Evolutionary conservation across 352 stramenopile genomes (phyloP).

Genomic region (Phytopythium aichiense): DNA sequence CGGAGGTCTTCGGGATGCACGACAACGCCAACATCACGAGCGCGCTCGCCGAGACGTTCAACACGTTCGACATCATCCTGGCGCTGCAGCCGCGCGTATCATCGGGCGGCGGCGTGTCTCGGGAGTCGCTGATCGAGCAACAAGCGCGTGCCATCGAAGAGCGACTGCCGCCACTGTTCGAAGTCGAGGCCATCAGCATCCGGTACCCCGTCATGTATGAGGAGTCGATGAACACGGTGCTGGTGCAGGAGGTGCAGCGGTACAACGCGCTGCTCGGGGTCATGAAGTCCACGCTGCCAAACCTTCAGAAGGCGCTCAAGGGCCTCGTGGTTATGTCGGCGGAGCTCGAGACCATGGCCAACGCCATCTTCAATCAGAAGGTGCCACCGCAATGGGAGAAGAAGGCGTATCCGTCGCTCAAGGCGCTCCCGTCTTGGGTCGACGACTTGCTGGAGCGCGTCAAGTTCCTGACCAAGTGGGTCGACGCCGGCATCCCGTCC

Average conservation of each 20-base stretch:
- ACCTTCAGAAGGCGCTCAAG: conserved; percentile 86
- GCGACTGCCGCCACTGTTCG: conserved; percentile 67
- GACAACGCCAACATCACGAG: conserved; percentile 94
- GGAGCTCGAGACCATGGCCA: conserved; percentile 75
- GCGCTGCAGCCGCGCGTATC: conserved; percentile 83
- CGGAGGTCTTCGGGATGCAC: conserved; percentile 94
- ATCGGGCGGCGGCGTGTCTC: conserved; percentile 66
- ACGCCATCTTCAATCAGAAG: conserved; percentile 84
- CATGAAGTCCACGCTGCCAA: conserved; percentile 81
- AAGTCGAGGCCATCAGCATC: conserved; percentile 83
- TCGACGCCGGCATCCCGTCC: conserved; percentile 37
- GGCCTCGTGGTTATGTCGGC: conserved; percentile 58
- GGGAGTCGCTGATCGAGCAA: conserved; percentile 87
- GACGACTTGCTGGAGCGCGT: conserved; percentile 82
- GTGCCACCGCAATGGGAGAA: conserved; percentile 85
- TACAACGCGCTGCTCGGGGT: conserved; percentile 86
- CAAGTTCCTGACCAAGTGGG: conserved; percentile 61
- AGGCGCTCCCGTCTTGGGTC: conserved; percentile 84
- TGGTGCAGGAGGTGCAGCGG: conserved; percentile 90
- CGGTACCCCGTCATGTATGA: conserved; percentile 85
- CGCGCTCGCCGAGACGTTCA: conserved; percentile 87
- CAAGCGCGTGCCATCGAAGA: conserved; percentile 83
- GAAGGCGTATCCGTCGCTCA: conserved; percentile 90
- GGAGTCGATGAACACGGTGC: conserved; percentile 91
- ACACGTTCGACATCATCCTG: conserved; percentile 86